These are phyloP conservation scores for Guillardia theta DNA, from an alignment of 78 protist genomes.

Conservation along the genomic window DNA sequence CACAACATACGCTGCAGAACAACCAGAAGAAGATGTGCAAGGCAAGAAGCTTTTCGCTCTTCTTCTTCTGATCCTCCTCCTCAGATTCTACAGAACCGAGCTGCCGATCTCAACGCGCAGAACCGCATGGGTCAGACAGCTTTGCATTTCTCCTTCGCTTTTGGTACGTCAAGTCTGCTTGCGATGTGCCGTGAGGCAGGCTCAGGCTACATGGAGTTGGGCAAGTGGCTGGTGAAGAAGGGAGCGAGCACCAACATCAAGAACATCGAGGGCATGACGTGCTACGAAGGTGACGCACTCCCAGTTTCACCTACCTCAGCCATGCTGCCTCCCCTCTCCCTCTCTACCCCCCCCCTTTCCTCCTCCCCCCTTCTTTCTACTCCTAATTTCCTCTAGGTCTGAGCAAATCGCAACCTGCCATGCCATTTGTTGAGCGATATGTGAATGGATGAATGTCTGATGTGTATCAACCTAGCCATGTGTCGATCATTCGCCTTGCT, in stretches of 20 bases:
- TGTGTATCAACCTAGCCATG: too few species aligned
- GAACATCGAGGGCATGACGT: neutral
- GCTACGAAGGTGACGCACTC: neutral
- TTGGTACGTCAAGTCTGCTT: neutral
- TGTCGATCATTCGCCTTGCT: too few species aligned
- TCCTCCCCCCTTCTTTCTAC: too few species aligned
- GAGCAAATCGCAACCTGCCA: too few species aligned
- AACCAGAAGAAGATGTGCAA: neutral
- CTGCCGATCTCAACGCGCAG: neutral
- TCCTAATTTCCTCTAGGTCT: too few species aligned
- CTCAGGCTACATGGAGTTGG: neutral
- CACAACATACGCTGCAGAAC: neutral
- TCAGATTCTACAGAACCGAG: neutral
- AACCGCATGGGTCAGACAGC: neutral
- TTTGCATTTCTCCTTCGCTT: neutral
- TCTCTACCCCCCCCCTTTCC: too few species aligned
- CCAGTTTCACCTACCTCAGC: too few species aligned
- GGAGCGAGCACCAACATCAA: neutral
- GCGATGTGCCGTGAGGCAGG: neutral
- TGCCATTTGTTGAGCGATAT: too few species aligned
- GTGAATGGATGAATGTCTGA: too few species aligned
- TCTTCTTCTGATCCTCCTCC: too few species aligned
- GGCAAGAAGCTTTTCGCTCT: too few species aligned
- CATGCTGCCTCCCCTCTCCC: too few species aligned
- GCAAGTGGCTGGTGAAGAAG: constrained; percentile 8